Base-by-base conservation (phyloP, 2,329 filamentous ascomycete species). In the Cadophora sp. region DNA sequence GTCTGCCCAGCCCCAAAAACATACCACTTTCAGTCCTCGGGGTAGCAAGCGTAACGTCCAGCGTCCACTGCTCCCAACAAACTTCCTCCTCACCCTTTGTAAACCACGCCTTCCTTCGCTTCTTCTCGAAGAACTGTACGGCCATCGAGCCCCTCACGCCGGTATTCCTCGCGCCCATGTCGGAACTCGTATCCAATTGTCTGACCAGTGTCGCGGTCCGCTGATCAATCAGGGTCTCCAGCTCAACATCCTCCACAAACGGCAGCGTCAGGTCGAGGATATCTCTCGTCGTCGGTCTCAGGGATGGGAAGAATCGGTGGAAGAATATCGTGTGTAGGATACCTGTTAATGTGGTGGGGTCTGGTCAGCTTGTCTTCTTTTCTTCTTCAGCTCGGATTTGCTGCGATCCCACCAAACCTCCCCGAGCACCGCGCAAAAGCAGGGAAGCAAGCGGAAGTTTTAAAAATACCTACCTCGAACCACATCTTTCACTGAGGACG, bases 281-380 rank as follows among this genome's bases (percentile, higher is more conserved):
- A 78, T 97, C 94, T 81, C 93, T 91, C 71, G 93, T 94, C 71
- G 89, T 87, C 6, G 96, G 95, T 51, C 88, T 84, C 74, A 97
- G 87, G 68, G 93, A 90, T 67, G 93, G 93, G 84, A 98, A 97
- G 87, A 95, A 97, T 77, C 96, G 92, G 83, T 97, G 94, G 86
- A 98, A 98, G 88, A 98, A 99, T 80, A 98, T 97, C 62, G 94
- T 97, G 80, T 97, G 94, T 61, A 98, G 87, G 79, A 97, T 92
- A 72, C 92, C 95, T 97, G 76, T 29, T 22, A 26, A 24, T 22
- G 43, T 64, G 37, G 51, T 40, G 34, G 24, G 22, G 56, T 22
- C 26, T 4, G 6, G 40, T 68, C 67, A 68, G 66, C 51, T 51
- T 55, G 9, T 48, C 29, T 63, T 24, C 34, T 12, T 12, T 26